A percentile compares a stretch with the other conserved stretches of the same genome.
Conservation (phyloP, 2,329 filamentous ascomycete genomes). For the Scytalidium sp. region DNA sequence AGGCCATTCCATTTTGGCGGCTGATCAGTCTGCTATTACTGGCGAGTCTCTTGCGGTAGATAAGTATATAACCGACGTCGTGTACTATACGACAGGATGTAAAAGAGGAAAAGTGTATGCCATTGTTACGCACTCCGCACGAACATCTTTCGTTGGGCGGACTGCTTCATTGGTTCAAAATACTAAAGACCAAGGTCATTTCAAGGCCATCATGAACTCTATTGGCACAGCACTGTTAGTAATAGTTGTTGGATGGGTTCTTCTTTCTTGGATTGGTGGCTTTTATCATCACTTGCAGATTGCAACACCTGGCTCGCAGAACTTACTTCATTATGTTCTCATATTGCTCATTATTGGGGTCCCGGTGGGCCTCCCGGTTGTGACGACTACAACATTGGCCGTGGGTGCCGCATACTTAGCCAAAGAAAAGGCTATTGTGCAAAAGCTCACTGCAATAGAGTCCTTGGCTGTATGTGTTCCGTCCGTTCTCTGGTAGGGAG, state of each 20-base stretch:
- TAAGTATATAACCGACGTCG: constrained; percentile 73
- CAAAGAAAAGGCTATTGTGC: constrained; percentile 75
- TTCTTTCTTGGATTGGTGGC: constrained; percentile 72
- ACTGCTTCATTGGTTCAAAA: constrained; percentile 72
- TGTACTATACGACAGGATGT: constrained; percentile 79
- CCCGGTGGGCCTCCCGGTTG: constrained; percentile 75
- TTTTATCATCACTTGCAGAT: constrained; percentile 72
- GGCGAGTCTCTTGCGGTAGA: constrained; percentile 77
- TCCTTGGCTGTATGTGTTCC: too few species aligned
- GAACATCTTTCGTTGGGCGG: constrained; percentile 73
- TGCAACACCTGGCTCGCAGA: constrained; percentile 56
- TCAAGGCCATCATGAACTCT: constrained; percentile 82
- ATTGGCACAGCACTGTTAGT: constrained; percentile 73
- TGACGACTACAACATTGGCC: constrained; percentile 74
- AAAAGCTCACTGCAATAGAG: constrained; percentile 77
- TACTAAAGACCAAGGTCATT: constrained; percentile 73
- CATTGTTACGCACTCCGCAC: constrained; percentile 64
- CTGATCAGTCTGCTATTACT: constrained; percentile 78
- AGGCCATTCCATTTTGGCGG: constrained; percentile 66
- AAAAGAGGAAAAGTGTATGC: constrained; percentile 77
- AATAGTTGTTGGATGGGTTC: constrained; percentile 74
- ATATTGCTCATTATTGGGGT: constrained; percentile 76
- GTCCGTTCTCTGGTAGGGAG: too few species aligned
- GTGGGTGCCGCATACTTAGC: constrained; percentile 76
- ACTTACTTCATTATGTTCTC: constrained; percentile 65